Evolutionary conservation across 305 asterid species (phyloP).

Genomic region (Solanum hybrid): DNA sequence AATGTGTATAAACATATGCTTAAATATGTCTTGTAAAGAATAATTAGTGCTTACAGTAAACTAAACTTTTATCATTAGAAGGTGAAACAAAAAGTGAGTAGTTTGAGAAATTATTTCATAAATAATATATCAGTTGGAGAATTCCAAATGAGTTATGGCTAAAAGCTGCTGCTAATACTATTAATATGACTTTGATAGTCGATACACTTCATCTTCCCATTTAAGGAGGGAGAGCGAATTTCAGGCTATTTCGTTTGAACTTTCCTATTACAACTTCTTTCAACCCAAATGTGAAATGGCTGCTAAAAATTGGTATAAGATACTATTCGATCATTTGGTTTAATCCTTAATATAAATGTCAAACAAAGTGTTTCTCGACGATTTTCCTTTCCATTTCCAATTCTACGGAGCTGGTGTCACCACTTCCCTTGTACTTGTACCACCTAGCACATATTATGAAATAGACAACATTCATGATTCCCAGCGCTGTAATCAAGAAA

Average conservation of each 20-base stretch:
- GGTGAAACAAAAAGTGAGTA: neutral
- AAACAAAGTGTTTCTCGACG: constrained; percentile 19
- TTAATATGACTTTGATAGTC: neutral
- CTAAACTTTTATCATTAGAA: constrained; percentile 24
- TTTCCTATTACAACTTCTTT: neutral
- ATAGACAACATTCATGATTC: constrained; percentile 32
- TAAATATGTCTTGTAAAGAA: neutral
- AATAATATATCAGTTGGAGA: neutral
- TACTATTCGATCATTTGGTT: neutral
- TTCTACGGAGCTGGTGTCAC: constrained; percentile 1
- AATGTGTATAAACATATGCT: neutral
- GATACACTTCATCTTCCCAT: neutral
- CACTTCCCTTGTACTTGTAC: constrained; percentile 52
- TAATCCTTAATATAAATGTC: neutral
- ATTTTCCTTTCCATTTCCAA: constrained; percentile 36
- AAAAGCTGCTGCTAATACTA: neutral
- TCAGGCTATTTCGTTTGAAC: neutral
- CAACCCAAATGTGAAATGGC: neutral
- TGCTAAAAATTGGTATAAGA: neutral
- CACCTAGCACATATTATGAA: constrained; percentile 43
- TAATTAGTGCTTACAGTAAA: neutral
- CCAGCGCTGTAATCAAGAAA: constrained; percentile 39
- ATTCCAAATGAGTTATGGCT: neutral
- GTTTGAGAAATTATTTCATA: neutral
- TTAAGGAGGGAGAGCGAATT: neutral